These are phyloP conservation scores for Tolypocladium ovalisporum DNA, from an alignment of 2,329 filamentous ascomycete genomes.

Conservation along the genomic window DNA sequence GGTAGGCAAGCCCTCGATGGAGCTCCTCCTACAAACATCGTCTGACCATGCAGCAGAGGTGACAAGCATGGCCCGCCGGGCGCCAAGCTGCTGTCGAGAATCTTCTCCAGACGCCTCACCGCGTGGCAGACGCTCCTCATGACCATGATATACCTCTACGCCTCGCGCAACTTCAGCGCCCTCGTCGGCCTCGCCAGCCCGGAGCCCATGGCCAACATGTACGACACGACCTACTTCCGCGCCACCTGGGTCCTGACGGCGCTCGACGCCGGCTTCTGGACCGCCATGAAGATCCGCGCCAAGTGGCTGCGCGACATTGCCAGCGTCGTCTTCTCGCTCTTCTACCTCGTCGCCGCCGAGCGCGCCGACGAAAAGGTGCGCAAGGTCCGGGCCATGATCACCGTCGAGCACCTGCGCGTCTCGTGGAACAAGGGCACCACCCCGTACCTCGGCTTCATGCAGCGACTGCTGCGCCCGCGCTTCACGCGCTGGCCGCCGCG, in stretches of 20 bases:
- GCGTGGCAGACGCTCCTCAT: conserved; percentile 83
- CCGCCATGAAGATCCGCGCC: conserved; percentile 77
- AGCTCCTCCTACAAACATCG: neutral
- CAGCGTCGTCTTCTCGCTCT: conserved; percentile 74
- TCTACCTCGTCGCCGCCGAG: conserved; percentile 88
- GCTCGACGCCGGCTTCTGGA: conserved; percentile 95
- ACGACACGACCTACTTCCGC: conserved; percentile 83
- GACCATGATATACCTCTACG: conserved; percentile 84
- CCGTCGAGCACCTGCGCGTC: conserved; percentile 81
- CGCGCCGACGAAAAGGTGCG: conserved; percentile 94
- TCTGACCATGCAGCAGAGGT: conserved; percentile 43
- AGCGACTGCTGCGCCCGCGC: conserved; percentile 62
- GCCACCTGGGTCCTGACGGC: conserved; percentile 96
- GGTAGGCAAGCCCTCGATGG: conserved; percentile 34
- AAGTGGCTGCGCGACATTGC: conserved; percentile 76
- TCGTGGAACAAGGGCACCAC: conserved; percentile 94
- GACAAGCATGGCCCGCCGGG: conserved; percentile 80
- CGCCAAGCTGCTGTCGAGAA: conserved; percentile 57
- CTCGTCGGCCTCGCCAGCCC: conserved; percentile 84
- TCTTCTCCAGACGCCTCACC: conserved; percentile 62
- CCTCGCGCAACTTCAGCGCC: conserved; percentile 86
- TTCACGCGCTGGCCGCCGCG: conserved; percentile 74
- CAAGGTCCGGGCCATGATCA: conserved; percentile 76
- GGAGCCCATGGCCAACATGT: conserved; percentile 88
- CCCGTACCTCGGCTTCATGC: conserved; percentile 68